A percentile compares a stretch with the other conserved stretches of the same genome.
phyloP scores from a whole-genome alignment of 441 rosid species.

The Erodium moschatum region DNA sequence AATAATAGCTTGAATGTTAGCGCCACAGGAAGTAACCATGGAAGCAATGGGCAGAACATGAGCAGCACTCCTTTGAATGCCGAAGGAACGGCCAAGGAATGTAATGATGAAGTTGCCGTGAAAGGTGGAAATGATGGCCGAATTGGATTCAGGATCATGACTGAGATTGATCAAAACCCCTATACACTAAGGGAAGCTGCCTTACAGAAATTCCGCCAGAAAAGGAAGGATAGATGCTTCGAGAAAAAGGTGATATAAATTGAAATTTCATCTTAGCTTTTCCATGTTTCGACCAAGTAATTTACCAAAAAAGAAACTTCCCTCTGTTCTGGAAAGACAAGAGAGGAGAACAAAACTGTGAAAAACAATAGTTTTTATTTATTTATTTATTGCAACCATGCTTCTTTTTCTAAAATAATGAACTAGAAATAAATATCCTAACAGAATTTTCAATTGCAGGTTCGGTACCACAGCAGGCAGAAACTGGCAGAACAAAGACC shows the following conservation, averaged over 20 bases:
- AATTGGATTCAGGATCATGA: constrained; percentile 26
- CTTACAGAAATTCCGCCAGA: constrained; percentile 55
- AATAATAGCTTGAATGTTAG: constrained; percentile 55
- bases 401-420: too few relatives aligned
- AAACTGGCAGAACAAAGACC: constrained; percentile 21
- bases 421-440: neutral
- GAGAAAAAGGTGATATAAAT: constrained; percentile 50
- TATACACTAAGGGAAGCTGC: constrained; percentile 52
- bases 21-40: constrained; percentile 59
- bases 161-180: constrained; percentile 30
- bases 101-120: constrained; percentile 34
- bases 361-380: too few relatives aligned
- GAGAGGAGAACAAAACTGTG: too few relatives aligned
- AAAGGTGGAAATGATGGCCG: constrained; percentile 32
- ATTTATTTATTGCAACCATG: too few relatives aligned
- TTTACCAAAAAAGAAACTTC: too few relatives aligned
- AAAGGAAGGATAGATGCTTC: constrained; percentile 77
- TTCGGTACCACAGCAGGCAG: constrained; percentile 21
- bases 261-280: neutral
- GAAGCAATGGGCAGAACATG: constrained; percentile 44
- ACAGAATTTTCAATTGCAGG: constrained; percentile 6
- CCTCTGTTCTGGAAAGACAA: too few relatives aligned
- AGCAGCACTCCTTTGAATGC: constrained; percentile 40
- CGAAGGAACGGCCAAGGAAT: constrained; percentile 31
- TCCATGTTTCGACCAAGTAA: neutral